Conservation (phyloP, 257 asterid genomes). For the Solanum dulcamara region DNA sequence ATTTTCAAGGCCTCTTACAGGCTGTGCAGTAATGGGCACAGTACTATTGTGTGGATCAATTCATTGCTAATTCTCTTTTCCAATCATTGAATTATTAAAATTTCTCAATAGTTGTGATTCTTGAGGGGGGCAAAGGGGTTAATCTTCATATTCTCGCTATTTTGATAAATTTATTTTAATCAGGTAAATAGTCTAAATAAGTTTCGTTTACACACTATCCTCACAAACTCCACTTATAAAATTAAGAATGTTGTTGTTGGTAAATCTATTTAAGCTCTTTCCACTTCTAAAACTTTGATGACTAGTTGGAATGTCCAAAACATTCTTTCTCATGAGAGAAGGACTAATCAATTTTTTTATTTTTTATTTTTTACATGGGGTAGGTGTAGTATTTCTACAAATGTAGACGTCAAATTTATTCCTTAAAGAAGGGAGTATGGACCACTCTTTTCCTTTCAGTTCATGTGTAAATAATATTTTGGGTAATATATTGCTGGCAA, state of each 20-base stretch:
- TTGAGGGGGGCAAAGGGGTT: neutral
- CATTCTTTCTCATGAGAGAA: neutral
- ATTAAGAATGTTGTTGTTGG: neutral
- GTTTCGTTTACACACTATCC: fast-evolving
- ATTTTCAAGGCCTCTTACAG: constrained; percentile 41
- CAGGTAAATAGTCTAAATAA: too few relatives aligned
- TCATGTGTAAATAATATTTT: neutral
- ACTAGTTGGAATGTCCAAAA: neutral
- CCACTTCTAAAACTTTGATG: neutral
- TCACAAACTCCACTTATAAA: neutral
- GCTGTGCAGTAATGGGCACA: constrained; percentile 74
- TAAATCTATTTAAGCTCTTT: neutral
- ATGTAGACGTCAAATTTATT: neutral
- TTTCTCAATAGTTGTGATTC: neutral
- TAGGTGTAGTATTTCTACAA: neutral
- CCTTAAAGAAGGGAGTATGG: neutral
- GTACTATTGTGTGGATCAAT: constrained; percentile 15
- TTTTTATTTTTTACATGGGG: neutral
- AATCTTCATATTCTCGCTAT: neutral
- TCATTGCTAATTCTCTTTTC: constrained; percentile 5
- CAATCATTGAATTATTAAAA: neutral
- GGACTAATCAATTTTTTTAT: neutral
- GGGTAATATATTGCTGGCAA: neutral
- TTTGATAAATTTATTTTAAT: too few relatives aligned
- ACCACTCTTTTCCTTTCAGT: neutral